These are phyloP conservation scores for Geranium incanum DNA, from an alignment of 441 rosid species.

Conservation along the genomic window DNA sequence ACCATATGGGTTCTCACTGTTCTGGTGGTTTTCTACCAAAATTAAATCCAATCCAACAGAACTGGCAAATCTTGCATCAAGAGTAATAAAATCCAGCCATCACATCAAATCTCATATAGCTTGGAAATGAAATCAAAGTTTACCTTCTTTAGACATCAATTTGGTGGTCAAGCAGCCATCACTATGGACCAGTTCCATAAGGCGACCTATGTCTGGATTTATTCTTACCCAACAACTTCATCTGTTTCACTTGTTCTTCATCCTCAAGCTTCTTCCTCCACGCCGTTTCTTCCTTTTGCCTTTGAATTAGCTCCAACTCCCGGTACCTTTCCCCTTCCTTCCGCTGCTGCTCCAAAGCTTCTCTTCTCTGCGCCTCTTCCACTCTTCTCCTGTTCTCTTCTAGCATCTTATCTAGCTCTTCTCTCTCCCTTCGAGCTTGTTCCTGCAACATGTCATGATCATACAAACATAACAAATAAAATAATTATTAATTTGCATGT, in stretches of 20 bases:
- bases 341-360: conserved; percentile 73
- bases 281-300: conserved; percentile 74
- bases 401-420: conserved; percentile 63
- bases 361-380: conserved; percentile 81
- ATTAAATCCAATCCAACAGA: too few relatives aligned
- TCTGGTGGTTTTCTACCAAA: too few relatives aligned
- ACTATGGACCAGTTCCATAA: conserved; percentile 72
- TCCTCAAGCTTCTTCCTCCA: conserved; percentile 87
- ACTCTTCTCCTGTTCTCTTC: conserved; percentile 67
- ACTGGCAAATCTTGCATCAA: too few relatives aligned
- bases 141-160: not conserved
- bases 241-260: conserved; percentile 74
- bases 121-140: too few relatives aligned
- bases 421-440: conserved; percentile 56
- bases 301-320: conserved; percentile 72
- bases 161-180: conserved; percentile 18
- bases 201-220: conserved; percentile 81
- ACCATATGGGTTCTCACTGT: too few relatives aligned
- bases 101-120: too few relatives aligned
- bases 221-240: conserved; percentile 88
- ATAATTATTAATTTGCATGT: not conserved
- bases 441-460: conserved; percentile 38
- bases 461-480: not conserved
- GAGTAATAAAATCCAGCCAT: too few relatives aligned
- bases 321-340: conserved; percentile 75